Evolutionary conservation across 768 basidiomycete genomes (phyloP).

Genomic region (Phaeolepiota aurea): DNA sequence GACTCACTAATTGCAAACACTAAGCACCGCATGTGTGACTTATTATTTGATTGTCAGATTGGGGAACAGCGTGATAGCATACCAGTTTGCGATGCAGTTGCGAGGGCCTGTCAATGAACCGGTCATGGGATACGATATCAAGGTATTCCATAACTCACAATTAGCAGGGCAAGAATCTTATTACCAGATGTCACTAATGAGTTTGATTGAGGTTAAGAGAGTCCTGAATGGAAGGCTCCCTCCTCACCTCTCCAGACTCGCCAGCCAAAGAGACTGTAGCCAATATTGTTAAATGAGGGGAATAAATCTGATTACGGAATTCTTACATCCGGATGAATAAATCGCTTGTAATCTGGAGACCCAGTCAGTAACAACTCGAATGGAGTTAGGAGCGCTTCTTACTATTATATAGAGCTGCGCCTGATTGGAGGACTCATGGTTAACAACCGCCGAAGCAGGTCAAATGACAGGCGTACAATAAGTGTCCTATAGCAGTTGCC

Average conservation of each 20-base stretch:
- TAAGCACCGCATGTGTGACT: too few relatives aligned
- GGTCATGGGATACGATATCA: background rate
- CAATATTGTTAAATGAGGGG: background rate
- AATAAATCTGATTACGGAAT: background rate
- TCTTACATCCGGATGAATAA: background rate
- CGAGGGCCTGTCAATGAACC: background rate
- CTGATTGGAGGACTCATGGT: background rate
- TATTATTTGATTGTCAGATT: too few relatives aligned
- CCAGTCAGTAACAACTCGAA: background rate
- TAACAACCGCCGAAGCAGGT: background rate
- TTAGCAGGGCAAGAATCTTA: background rate
- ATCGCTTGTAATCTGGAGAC: background rate
- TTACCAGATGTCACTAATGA: background rate
- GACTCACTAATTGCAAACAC: background rate
- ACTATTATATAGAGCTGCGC: background rate
- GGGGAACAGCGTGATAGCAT: too few relatives aligned
- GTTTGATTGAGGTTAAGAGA: background rate
- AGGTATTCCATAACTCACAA: background rate
- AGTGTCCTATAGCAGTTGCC: background rate
- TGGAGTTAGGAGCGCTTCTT: background rate
- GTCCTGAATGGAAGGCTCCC: background rate
- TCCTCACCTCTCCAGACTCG: constrained; percentile 1
- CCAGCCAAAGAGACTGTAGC: background rate
- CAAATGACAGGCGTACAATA: background rate
- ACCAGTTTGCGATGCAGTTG: background rate